Percentiles rank a stretch among this genome's conserved stretches.
Conservation (phyloP, 2,329 filamentous ascomycete species). For the Aciculosporium take region DNA sequence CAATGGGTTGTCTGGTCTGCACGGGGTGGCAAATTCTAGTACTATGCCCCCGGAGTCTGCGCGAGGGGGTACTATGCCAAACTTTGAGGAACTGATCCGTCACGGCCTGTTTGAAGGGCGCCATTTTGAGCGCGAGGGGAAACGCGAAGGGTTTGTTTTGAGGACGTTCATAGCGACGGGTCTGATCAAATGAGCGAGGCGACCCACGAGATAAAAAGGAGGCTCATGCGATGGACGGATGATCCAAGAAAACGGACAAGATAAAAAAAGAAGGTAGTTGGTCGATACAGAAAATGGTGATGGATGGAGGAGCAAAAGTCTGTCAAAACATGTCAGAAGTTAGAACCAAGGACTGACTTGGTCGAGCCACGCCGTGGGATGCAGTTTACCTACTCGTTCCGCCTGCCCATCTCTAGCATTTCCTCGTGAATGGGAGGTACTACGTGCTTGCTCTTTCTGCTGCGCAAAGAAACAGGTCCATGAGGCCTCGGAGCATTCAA, state of each 20-base stretch:
- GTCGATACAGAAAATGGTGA: background rate
- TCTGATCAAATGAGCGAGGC: background rate
- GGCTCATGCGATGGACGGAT: background rate
- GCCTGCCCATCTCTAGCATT: too few relatives aligned
- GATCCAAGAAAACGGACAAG: slow-evolving; percentile 1
- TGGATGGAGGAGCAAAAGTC: background rate
- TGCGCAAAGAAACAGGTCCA: too few relatives aligned
- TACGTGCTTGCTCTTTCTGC: too few relatives aligned
- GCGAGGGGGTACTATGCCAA: background rate
- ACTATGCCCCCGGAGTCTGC: background rate
- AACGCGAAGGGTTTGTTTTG: background rate
- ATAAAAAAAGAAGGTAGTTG: slow-evolving; percentile 5
- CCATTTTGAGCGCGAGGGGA: background rate
- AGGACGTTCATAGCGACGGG: slow-evolving; percentile 8
- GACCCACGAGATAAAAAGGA: background rate
- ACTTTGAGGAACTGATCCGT: background rate
- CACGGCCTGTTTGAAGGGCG: background rate
- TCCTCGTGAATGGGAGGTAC: too few relatives aligned
- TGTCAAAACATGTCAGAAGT: background rate
- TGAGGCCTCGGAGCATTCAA: too few relatives aligned
- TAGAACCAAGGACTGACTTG: too few relatives aligned
- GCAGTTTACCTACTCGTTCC: too few relatives aligned
- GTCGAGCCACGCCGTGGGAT: too few relatives aligned
- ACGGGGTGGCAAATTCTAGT: background rate
- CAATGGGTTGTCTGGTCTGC: background rate